Base-by-base conservation (phyloP, 805 yeast species). In the Peterozyma xylosa region DNA sequence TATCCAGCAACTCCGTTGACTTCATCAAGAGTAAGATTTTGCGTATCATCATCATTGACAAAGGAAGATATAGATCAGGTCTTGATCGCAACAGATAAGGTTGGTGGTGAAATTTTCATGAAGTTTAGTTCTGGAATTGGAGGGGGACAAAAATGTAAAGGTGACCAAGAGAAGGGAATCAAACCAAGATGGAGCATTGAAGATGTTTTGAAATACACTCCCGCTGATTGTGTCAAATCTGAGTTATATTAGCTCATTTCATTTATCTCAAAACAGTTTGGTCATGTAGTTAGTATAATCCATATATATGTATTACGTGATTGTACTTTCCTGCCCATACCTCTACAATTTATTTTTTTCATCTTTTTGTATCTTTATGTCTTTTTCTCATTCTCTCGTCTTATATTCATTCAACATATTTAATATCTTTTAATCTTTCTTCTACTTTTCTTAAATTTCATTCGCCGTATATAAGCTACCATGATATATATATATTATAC, bases 1-100 rank as follows among this genome's bases (percentile, higher is more conserved):
- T 93, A 93, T 60, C 99, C 99, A 10, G 99, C 99, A 1, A 91
- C 98, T 0, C 96, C 96, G 33, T 73, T 93, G 52, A 80, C 87
- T 37, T 78, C 89, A 33, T 85, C 96, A 5, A 80, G 99, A 66
- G 89, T 88, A 27, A 79, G 99, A 63, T 78, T 93, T 55, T 93
- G 99, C 71, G 82, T 93, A 54, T 84, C 95, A 43, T 70, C 97
- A 0, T 85, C 98, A 1, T 73, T 95, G 55, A 93, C 96, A 30
- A 93, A 93, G 66, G 91, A 86, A 55, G 99, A 93, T 63, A 76
- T 93, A 55, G 99, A 93, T 60, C 74, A 78, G 53, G 73, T 88
- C 35, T 69, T 90, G 53, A 73, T 75, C 42, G 81, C 77, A 55
- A 74, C 85, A 55, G 78, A 78, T 53, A 88, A 83, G 54, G 73